These are phyloP conservation scores for Ziziphus jujuba DNA, from an alignment of 306 rosid genomes.

Conservation along the genomic window DNA sequence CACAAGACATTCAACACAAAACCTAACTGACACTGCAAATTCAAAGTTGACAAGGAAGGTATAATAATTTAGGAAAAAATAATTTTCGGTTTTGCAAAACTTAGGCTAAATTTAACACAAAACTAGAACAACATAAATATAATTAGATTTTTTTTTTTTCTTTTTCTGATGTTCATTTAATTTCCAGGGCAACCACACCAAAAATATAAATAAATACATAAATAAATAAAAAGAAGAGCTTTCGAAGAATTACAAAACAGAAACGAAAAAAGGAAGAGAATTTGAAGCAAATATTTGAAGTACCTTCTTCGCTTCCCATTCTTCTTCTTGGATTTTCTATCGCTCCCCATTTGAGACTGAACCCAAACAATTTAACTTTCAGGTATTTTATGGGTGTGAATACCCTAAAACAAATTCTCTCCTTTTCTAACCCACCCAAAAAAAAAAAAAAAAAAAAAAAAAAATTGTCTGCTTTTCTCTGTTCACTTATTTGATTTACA, in stretches of 20 bases:
- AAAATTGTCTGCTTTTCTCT: too few relatives aligned
- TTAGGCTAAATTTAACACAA: background rate
- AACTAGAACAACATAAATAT: background rate
- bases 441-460: too few relatives aligned
- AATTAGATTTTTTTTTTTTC: too few relatives aligned
- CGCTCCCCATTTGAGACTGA: conserved; percentile 66
- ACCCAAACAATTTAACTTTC: background rate
- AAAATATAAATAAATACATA: too few relatives aligned
- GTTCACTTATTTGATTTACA: too few relatives aligned
- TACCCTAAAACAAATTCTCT: background rate
- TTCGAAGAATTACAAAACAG: too few relatives aligned
- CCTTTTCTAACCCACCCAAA: too few relatives aligned
- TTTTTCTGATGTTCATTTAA: background rate
- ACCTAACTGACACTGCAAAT: too few relatives aligned
- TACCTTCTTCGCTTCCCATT: conserved; percentile 60
- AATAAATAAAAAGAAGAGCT: too few relatives aligned
- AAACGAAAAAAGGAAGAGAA: background rate
- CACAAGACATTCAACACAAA: background rate
- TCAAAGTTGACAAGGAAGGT: background rate
- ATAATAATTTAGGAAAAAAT: background rate
- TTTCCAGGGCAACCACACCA: background rate
- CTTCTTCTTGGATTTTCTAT: conserved; percentile 55
- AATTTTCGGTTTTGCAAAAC: background rate
- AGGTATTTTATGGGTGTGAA: background rate
- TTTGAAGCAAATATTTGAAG: background rate